Percentiles rank a stretch among this genome's conserved stretches.
Evolutionary conservation across 257 asterid species (phyloP).

Genomic region (Fraxinus quadrangulata): DNA sequence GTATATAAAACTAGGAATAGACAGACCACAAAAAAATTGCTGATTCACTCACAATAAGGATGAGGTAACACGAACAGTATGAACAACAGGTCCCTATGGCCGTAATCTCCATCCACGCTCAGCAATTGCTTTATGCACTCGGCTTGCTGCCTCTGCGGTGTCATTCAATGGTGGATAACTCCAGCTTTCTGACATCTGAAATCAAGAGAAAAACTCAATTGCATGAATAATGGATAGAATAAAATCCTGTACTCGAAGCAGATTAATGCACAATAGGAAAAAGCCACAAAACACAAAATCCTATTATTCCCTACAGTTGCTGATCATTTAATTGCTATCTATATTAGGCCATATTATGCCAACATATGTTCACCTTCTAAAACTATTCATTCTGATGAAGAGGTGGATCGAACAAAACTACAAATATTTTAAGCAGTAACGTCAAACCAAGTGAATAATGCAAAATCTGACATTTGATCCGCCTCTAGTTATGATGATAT

Average conservation of each 20-base stretch:
- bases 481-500: not conserved
- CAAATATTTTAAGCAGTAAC: not conserved
- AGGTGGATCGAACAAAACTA: not conserved
- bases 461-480: not conserved
- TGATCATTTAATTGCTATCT: too few relatives aligned
- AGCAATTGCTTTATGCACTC: conserved; percentile 78
- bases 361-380: too few relatives aligned
- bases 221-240: too few relatives aligned
- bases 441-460: not conserved
- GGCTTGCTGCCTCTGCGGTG: conserved; percentile 76
- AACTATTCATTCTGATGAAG: too few relatives aligned
- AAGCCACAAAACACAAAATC: too few relatives aligned
- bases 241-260: too few relatives aligned
- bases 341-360: too few relatives aligned
- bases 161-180: conserved; percentile 96
- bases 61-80: too few relatives aligned
- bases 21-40: not conserved
- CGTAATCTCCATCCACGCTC: conserved; percentile 89
- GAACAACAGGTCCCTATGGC: conserved; percentile 31
- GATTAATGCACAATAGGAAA: too few relatives aligned
- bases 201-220: conserved; percentile 8
- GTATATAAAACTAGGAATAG: conserved; percentile 13
- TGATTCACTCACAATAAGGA: not conserved
- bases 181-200: conserved; percentile 93
- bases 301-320: too few relatives aligned